Conservation (phyloP, 345 rosid genomes). For the Gossypioides kirkii region DNA sequence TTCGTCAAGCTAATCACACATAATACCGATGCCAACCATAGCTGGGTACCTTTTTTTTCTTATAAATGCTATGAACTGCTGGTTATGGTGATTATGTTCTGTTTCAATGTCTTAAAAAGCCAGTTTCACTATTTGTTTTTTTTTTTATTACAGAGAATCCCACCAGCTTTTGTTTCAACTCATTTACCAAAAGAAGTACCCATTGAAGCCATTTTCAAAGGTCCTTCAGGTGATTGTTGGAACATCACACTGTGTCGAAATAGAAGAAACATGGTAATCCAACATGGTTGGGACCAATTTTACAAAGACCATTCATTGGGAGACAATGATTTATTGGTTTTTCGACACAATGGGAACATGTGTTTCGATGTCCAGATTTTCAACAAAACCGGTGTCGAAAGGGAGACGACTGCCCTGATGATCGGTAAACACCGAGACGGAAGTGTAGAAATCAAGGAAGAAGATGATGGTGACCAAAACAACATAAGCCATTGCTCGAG, state of each 20-base stretch:
- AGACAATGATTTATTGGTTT: conserved; percentile 3
- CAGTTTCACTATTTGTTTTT: neutral
- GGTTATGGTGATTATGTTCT: too few relatives aligned
- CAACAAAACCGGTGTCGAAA: neutral
- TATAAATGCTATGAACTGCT: neutral
- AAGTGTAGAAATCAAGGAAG: neutral
- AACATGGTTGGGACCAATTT: conserved; percentile 25
- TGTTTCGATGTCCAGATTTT: conserved; percentile 17
- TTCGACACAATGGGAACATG: conserved; percentile 15
- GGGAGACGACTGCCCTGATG: neutral
- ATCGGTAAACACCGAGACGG: neutral
- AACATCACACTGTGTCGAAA: neutral
- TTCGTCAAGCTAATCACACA: neutral
- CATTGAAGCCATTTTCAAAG: neutral
- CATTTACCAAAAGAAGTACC: neutral
- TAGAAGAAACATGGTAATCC: neutral
- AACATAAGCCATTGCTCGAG: too few relatives aligned
- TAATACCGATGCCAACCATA: neutral
- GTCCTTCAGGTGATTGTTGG: conserved; percentile 15
- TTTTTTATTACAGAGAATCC: neutral
- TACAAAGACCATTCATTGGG: conserved; percentile 10
- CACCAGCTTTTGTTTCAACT: conserved; percentile 1
- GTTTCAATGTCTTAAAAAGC: too few relatives aligned
- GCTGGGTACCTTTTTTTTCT: neutral
- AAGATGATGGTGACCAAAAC: neutral